Conservation (phyloP, 495 filamentous ascomycete genomes). For the Xylaria palmicola region DNA sequence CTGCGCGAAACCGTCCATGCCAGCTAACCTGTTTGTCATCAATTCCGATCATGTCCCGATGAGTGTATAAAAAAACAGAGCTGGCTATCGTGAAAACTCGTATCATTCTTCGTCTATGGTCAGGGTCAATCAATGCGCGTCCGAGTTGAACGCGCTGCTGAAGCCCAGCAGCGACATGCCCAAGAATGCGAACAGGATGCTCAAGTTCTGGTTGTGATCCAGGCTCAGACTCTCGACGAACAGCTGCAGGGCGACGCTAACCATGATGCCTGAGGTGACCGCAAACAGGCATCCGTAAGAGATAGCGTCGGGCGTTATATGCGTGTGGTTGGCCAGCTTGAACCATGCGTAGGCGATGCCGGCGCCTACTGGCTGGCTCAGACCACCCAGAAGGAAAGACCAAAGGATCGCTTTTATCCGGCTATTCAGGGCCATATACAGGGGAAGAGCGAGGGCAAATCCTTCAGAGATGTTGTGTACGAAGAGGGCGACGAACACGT, state of each 20-base stretch:
- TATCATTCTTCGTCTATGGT: background rate
- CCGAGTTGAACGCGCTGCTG: slow-evolving; percentile 78
- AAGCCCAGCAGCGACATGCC: slow-evolving; percentile 89
- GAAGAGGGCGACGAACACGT: slow-evolving; percentile 91
- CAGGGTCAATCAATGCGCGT: slow-evolving; percentile 21
- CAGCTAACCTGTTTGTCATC: background rate
- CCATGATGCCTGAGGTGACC: slow-evolving; percentile 90
- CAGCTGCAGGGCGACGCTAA: slow-evolving; percentile 82
- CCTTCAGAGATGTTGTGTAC: slow-evolving; percentile 98
- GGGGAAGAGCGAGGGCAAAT: slow-evolving; percentile 86
- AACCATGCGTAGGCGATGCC: slow-evolving; percentile 84
- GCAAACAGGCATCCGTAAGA: slow-evolving; percentile 91
- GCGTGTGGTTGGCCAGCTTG: slow-evolving; percentile 50
- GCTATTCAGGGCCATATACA: slow-evolving; percentile 82
- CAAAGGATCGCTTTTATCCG: slow-evolving; percentile 79
- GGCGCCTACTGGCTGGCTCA: slow-evolving; percentile 84
- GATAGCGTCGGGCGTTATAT: slow-evolving; percentile 59
- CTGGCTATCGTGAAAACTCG: background rate
- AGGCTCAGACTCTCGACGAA: slow-evolving; percentile 82
- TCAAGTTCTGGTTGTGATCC: slow-evolving; percentile 75
- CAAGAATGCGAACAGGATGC: slow-evolving; percentile 79
- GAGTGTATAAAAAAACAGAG: background rate
- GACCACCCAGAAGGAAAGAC: slow-evolving; percentile 78
- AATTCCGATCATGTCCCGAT: background rate
- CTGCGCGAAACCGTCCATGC: too few species aligned